Percentiles rank a stretch among this genome's conserved stretches.
Evolutionary conservation across 1,284 basidiomycete species (phyloP).

Genomic region (Puccinia horiana): DNA sequence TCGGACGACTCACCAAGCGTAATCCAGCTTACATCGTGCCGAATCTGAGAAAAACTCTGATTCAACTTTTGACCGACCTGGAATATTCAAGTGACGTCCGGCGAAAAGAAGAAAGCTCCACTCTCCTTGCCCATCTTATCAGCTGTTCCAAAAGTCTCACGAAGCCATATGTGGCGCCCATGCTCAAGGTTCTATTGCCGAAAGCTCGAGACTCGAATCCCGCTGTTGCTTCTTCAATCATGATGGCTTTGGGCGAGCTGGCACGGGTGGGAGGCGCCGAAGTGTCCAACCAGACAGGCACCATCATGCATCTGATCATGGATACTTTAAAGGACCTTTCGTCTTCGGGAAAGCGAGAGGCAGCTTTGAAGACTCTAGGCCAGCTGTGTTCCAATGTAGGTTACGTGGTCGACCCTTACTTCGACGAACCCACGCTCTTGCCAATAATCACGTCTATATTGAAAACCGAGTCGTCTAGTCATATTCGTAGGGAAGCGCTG

Average conservation of each 20-base stretch:
- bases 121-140: constrained; percentile 80
- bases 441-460: constrained; percentile 82
- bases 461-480: constrained; percentile 71
- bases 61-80: constrained; percentile 93
- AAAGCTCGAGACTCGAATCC: constrained; percentile 83
- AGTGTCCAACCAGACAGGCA: constrained; percentile 75
- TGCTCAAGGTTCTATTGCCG: constrained; percentile 84
- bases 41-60: constrained; percentile 88
- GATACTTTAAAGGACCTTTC: constrained; percentile 83
- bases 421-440: constrained; percentile 88
- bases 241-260: constrained; percentile 92
- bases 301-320: constrained; percentile 87
- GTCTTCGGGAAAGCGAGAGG: constrained; percentile 78
- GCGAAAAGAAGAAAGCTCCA: constrained; percentile 81
- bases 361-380: constrained; percentile 88
- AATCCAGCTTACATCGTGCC: constrained; percentile 99
- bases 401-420: constrained; percentile 86
- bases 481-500: constrained; percentile 80
- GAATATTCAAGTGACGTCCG: constrained; percentile 92
- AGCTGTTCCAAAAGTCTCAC: constrained; percentile 89
- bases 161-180: constrained; percentile 94
- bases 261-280: constrained; percentile 92
- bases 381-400: constrained; percentile 95
- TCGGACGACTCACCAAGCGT: constrained; percentile 89
- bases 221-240: constrained; percentile 85